phyloP scores from a whole-genome alignment of 2,329 filamentous ascomycete species.

The Ophiostoma ulmi region DNA sequence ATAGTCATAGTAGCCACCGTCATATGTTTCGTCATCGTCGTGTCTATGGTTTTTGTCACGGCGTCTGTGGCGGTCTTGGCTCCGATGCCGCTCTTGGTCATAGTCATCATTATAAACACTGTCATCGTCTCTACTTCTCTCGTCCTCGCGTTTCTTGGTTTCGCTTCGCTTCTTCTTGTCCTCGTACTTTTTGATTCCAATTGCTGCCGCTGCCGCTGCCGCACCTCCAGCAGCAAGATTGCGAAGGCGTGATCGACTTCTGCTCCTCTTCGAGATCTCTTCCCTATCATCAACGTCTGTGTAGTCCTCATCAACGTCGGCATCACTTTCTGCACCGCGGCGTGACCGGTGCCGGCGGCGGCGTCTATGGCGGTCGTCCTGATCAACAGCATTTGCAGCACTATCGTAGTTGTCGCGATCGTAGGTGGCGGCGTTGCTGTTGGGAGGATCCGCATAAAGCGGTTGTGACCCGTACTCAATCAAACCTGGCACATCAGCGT shows the following conservation, averaged over 20 bases:
- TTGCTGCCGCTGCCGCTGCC: conserved; percentile 55
- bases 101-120: conserved; percentile 10
- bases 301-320: conserved; percentile 25
- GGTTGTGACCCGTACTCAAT: conserved; percentile 61
- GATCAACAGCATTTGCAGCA: conserved; percentile 40
- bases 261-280: conserved; percentile 24
- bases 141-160: conserved; percentile 36
- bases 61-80: conserved; percentile 30
- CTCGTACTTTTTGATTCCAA: conserved; percentile 58
- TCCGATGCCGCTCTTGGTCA: conserved; percentile 26
- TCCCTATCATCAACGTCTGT: conserved; percentile 13
- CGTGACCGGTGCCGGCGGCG: conserved; percentile 25
- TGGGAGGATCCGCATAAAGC: conserved; percentile 38
- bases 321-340: conserved; percentile 33
- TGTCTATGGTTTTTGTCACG: conserved; percentile 29
- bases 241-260: conserved; percentile 51
- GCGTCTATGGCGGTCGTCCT: conserved; percentile 15
- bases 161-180: conserved; percentile 40
- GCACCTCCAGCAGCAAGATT: conserved; percentile 52
- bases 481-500: conserved; percentile 59
- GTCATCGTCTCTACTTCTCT: conserved; percentile 29
- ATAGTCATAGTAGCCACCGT: conserved; percentile 35
- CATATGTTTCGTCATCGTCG: conserved; percentile 22
- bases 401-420: conserved; percentile 41
- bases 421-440: conserved; percentile 3